A percentile compares a stretch with the other conserved stretches of the same genome.
Conservation (phyloP, 2,329 filamentous ascomycete genomes). For the Beauveria rudraprayagi region DNA sequence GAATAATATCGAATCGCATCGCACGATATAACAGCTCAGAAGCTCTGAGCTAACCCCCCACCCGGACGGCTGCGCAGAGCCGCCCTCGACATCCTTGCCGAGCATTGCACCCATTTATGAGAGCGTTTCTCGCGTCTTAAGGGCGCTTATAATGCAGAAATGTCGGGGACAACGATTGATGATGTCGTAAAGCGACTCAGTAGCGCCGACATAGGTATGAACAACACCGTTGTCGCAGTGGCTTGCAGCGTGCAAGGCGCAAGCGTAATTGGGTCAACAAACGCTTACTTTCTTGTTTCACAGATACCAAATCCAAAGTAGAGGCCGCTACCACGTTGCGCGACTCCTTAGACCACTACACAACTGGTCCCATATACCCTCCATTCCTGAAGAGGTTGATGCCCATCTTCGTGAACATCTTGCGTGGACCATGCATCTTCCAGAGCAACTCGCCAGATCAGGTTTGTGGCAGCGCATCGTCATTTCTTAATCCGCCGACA, state of each 20-base stretch:
- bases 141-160: slow-evolving; percentile 43
- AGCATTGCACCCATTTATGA: slow-evolving; percentile 25
- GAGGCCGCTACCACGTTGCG: slow-evolving; percentile 79
- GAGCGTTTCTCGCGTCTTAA: slow-evolving; percentile 25
- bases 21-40: neutral
- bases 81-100: slow-evolving; percentile 9
- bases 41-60: slow-evolving; percentile 10
- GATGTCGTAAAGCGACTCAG: slow-evolving; percentile 55
- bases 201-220: slow-evolving; percentile 45
- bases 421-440: slow-evolving; percentile 82
- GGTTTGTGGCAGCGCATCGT: slow-evolving; percentile 37
- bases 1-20: slow-evolving; percentile 10
- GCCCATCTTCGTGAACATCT: slow-evolving; percentile 78
- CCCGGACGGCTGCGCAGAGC: slow-evolving; percentile 4
- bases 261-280: neutral
- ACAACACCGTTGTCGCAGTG: neutral
- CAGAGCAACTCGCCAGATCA: slow-evolving; percentile 86
- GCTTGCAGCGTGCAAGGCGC: neutral
- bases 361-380: slow-evolving; percentile 65
- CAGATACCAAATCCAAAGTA: slow-evolving; percentile 75
- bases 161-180: slow-evolving; percentile 54
- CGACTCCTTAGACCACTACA: slow-evolving; percentile 87
- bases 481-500: neutral
- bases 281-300: slow-evolving; percentile 6
- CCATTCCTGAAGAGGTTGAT: slow-evolving; percentile 81